Evolutionary conservation across 192 early-diverging fungal species (phyloP), one percentile per base, ranked within the genome.

Genomic region (Glomus cerebriforme): DNA sequence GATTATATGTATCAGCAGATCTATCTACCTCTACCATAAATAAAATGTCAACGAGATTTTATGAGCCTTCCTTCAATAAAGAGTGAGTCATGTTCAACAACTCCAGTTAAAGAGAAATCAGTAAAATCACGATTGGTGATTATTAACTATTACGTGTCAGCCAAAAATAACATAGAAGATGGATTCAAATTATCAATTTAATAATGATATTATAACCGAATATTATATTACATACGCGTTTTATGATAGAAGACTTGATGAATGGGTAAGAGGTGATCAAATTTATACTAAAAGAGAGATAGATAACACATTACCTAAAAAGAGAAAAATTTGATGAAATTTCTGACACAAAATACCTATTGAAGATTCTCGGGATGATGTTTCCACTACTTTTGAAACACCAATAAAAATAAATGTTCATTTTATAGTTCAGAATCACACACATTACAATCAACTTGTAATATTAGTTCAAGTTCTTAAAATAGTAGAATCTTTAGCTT

Each of bases 231-330:
- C 98, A 83, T 97, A 96, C 77, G 91, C 96, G 7, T 91, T 94
- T 69, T 97, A 93, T 87, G 98, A 99, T 90, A 99, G 98, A 83
- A 95, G 98, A n/a, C 85, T 99, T 64, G 98, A 99, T 86, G 96
- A 97, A 83, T 98, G 96, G 98, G 94, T 99, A 0, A 35, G 82
- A 0, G 83, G 88, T 5, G 82, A 87, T 8, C 87, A 92, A 15
- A 86, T 93, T 32, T 87, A 93, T 29, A 83, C 94, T 62, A 81
- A 87, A 43, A 87, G 89, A 45, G 90, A 87, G 1, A 89, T 95
- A 27, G 89, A 90, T 45, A 26, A n/a, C 37, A 24, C 13, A 37
- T 35, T 24, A 70, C 26, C 68, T 24, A 35, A n/a, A 39, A 35
- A 15, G 15, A 34, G 47, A 54, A 54, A 54, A 54, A 0, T 54